phyloP scores from a whole-genome alignment of 495 filamentous ascomycete species.

The Talaromyces proteolyticus region DNA sequence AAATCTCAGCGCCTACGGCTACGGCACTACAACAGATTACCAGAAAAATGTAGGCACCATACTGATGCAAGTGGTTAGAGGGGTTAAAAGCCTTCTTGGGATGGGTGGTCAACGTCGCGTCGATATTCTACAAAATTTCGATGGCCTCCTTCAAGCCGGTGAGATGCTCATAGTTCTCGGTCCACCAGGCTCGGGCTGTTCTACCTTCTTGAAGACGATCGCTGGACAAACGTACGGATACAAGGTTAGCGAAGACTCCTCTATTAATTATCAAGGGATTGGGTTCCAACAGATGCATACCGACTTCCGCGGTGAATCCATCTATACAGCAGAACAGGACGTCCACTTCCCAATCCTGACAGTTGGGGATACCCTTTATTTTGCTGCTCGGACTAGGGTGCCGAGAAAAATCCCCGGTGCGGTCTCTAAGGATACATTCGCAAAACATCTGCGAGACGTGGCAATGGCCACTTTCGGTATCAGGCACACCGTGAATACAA shows the following conservation, averaged over 20 bases:
- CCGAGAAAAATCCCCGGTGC: conserved; percentile 56
- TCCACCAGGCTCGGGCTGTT: conserved; percentile 63
- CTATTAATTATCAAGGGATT: conserved; percentile 49
- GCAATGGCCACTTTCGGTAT: conserved; percentile 78
- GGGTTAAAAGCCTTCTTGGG: conserved; percentile 42
- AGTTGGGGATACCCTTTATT: conserved; percentile 71
- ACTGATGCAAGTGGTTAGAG: conserved; percentile 46
- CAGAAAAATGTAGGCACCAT: conserved; percentile 66
- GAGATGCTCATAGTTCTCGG: conserved; percentile 72
- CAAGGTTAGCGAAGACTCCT: conserved; percentile 46
- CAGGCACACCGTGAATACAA: conserved; percentile 68
- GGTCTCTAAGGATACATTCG: conserved; percentile 52
- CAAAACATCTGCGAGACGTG: conserved; percentile 64
- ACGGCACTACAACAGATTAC: conserved; percentile 66
- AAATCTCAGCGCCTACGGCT: conserved; percentile 68
- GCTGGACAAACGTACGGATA: conserved; percentile 62
- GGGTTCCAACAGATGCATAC: conserved; percentile 46
- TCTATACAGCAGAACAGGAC: conserved; percentile 77
- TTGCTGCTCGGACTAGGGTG: conserved; percentile 66
- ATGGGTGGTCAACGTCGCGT: conserved; percentile 51
- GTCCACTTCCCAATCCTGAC: conserved; percentile 76
- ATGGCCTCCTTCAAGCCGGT: conserved; percentile 58
- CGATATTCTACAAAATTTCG: conserved; percentile 66
- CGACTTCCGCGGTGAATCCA: conserved; percentile 69
- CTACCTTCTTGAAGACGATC: conserved; percentile 66